Conservation (phyloP, 2,329 filamentous ascomycete species). For the Madurella fahalii region DNA sequence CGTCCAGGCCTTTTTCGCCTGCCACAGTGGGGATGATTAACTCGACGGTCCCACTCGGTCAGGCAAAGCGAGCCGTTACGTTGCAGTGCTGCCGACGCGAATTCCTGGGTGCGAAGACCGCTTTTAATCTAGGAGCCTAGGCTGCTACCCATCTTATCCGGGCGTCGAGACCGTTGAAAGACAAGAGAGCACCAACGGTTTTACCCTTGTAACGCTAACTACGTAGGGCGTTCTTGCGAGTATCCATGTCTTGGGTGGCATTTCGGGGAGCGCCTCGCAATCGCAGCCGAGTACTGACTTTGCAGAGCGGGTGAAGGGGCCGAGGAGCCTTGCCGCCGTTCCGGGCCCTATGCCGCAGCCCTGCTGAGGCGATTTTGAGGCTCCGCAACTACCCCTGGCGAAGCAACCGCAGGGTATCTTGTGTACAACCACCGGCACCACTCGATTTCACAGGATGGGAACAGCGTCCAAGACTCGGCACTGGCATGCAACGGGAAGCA, state of each 20-base stretch:
- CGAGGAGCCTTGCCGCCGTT: constrained; percentile 5
- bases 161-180: not conserved
- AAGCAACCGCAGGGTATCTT: not conserved
- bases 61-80: constrained; percentile 4
- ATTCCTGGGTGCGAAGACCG: constrained; percentile 6
- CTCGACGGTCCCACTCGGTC: constrained; percentile 5
- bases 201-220: not conserved
- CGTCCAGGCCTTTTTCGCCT: not conserved
- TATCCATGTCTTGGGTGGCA: not conserved
- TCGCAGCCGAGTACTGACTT: not conserved
- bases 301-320: constrained; percentile 8
- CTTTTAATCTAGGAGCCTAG: constrained; percentile 10
- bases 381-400: constrained; percentile 15
- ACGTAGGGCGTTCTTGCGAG: not conserved
- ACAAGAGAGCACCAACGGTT: not conserved
- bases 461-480: no score
- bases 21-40: constrained; percentile 9
- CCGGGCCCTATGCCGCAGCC: constrained; percentile 1
- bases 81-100: constrained; percentile 9
- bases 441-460: not conserved
- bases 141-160: constrained; percentile 13
- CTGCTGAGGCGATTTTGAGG: constrained; percentile 14
- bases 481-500: not conserved
- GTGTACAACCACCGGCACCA: not conserved
- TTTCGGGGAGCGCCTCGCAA: not conserved